Percentiles rank a stretch among this genome's conserved stretches.
Evolutionary conservation across 768 basidiomycete species (phyloP).

Genomic region (Mycena capillaripes): DNA sequence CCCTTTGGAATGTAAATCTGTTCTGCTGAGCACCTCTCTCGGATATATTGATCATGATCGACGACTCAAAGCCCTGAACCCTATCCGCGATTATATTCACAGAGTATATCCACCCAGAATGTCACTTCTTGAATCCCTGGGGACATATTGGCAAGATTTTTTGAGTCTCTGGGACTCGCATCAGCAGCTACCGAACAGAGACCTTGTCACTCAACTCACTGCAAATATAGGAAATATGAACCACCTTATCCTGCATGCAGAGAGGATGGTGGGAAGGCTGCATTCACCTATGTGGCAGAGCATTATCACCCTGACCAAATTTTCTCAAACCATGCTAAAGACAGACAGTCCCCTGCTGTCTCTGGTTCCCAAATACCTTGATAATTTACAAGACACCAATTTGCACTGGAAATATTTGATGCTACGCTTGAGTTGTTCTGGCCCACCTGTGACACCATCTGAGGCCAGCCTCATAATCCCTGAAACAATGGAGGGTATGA

Average conservation of each 20-base stretch:
- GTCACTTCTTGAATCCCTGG: neutral
- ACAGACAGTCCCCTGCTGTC: neutral
- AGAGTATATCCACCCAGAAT: neutral
- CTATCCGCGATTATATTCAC: neutral
- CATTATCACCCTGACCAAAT: neutral
- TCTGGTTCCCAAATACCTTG: neutral
- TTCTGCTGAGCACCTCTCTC: neutral
- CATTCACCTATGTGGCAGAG: neutral
- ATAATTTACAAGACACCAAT: neutral
- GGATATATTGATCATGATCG: neutral
- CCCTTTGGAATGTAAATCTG: neutral
- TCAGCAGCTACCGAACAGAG: neutral
- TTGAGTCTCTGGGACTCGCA: neutral
- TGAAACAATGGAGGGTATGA: neutral
- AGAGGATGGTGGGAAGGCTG: neutral
- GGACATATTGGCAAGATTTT: neutral
- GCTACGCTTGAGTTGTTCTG: neutral
- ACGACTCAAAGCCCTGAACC: neutral
- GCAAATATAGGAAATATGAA: neutral
- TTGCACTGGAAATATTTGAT: neutral
- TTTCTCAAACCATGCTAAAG: neutral
- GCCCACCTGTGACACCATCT: neutral
- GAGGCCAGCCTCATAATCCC: neutral
- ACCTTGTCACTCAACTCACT: neutral
- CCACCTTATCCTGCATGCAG: neutral